phyloP scores from a whole-genome alignment of 495 filamentous ascomycete genomes.

The Penicillium malachiteum region DNA sequence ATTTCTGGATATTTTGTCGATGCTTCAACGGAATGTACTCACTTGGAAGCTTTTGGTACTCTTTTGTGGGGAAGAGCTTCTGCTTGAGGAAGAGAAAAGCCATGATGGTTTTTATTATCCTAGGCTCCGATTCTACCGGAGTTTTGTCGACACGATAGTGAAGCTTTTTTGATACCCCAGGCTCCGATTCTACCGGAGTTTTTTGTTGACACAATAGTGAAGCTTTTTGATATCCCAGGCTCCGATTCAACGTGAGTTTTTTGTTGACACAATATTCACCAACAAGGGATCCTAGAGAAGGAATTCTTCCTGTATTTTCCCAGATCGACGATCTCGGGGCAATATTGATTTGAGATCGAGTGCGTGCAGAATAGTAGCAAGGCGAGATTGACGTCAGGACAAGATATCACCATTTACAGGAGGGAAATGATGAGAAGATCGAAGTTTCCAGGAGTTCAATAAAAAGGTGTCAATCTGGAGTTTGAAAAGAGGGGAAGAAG shows the following conservation, averaged over 20 bases:
- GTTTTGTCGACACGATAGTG: neutral
- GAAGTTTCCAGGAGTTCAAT: neutral
- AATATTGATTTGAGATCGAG: neutral
- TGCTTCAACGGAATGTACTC: constrained; percentile 14
- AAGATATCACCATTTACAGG: neutral
- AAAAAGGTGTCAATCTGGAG: neutral
- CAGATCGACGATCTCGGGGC: neutral
- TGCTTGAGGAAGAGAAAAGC: constrained; percentile 45
- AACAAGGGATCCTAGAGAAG: neutral
- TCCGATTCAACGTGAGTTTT: neutral
- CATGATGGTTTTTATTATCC: constrained; percentile 14
- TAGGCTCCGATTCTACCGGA: too few species aligned
- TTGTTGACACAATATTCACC: neutral
- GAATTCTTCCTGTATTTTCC: neutral
- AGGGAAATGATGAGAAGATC: neutral
- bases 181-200: too few species aligned
- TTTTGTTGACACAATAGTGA: neutral
- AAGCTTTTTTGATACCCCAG: neutral
- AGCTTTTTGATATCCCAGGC: neutral
- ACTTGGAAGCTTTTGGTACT: constrained; percentile 18
- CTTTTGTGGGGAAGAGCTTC: constrained; percentile 36
- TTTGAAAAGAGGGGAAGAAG: neutral
- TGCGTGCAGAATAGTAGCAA: constrained; percentile 1
- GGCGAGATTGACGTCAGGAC: constrained; percentile 11
- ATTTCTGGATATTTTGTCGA: neutral